Conservation (phyloP, 2,329 filamentous ascomycete genomes). For the Trichoderma sp. region DNA sequence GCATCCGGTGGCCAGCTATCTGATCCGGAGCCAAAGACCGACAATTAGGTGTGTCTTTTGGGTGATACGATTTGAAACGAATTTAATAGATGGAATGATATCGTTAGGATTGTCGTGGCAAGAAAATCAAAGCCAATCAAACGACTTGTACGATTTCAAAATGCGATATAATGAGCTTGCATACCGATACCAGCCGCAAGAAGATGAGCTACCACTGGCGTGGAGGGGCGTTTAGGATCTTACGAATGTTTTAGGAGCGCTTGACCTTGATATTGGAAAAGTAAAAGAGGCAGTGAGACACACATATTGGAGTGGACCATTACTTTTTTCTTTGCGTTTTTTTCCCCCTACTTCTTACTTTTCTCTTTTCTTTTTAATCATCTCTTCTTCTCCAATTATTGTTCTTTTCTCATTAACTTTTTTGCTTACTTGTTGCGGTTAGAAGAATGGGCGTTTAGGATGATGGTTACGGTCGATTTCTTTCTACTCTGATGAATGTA, state of each 20-base stretch:
- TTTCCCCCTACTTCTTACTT: background rate
- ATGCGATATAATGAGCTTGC: slow-evolving; percentile 30
- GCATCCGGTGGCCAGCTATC: slow-evolving; percentile 64
- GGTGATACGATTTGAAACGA: background rate
- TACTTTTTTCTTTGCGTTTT: background rate
- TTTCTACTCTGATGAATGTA: background rate
- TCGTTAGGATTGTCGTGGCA: background rate
- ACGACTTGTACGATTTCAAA: slow-evolving; percentile 29
- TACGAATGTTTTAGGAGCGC: slow-evolving; percentile 14
- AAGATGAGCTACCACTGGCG: background rate
- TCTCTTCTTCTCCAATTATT: background rate
- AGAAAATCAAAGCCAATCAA: background rate
- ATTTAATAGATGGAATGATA: background rate
- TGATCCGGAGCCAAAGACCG: background rate
- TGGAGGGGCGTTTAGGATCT: slow-evolving; percentile 22
- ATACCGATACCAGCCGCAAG: slow-evolving; percentile 27
- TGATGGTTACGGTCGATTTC: background rate
- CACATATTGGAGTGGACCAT: slow-evolving; percentile 15
- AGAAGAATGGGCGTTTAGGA: background rate
- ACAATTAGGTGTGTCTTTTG: background rate
- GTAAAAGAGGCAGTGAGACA: background rate
- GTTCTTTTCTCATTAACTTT: background rate
- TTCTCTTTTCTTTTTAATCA: background rate
- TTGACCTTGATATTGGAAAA: background rate
- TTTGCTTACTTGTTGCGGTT: background rate